Base-by-base conservation (phyloP, 352 stramenopile species). In the Globisporangium middletonii region DNA sequence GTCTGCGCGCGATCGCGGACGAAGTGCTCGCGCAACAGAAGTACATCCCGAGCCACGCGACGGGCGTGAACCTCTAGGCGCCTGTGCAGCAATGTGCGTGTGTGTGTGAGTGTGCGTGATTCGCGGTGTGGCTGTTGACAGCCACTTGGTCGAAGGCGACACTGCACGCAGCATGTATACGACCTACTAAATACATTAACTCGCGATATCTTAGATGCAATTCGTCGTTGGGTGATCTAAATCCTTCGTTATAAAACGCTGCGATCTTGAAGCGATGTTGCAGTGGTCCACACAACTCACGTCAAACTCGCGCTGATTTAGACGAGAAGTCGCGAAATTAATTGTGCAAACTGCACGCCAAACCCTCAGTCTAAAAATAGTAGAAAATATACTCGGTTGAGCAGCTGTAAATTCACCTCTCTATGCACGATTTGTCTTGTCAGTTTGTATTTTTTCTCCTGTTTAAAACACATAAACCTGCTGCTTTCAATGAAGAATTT, bases 21-120 rank as follows among this genome's bases (percentile, higher is more conserved):
- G 75, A 90, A 51, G 80, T 94, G 62, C 79, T 94, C 23, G 57
- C 64, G 46, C 67, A 82, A 35, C 75, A 79, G 59, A 88, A 85
- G 67, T 94, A 90, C 71, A 89, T 92, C 57, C 79, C 86, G 33
- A 71, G 58, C 51, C 86, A 95, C 67, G 76, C 79, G 23, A 92
- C 79, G 23, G 82, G 82, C 41, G 83, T 94, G 47, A 79, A 86
- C 60, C 70, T 75, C 19, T 80, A 67, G 68, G n/a, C 9, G 18
- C 2, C 6, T 11, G 26, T 0, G 16, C 12, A 0, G 8, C 15
- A 3, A 37, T 52, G 15, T 13, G 15, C 28, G 23, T 35, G 26
- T 52, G 47, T 11, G 23, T 15, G 15, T 48, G 43, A 26, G 13
- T 45, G 33, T 45, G 41, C 1, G 3, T 19, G 15, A 19, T 45